Evolutionary conservation across 2,329 filamentous ascomycete species (phyloP).

Genomic region (Lachnellula hyalina): DNA sequence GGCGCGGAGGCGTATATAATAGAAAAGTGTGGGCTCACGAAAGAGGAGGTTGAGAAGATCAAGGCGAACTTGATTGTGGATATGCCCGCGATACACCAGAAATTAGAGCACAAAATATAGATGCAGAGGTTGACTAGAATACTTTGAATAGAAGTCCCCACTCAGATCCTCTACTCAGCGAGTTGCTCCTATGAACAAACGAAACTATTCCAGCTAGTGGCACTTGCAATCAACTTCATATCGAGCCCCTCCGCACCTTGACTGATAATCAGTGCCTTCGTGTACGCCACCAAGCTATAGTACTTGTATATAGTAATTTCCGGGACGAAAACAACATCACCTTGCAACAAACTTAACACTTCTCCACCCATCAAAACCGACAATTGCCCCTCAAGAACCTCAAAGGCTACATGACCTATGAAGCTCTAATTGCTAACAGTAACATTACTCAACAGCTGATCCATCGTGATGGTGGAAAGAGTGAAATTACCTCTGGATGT

Average conservation of each 20-base stretch:
- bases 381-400: slow-evolving; percentile 36
- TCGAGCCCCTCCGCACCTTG: slow-evolving; percentile 15
- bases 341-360: slow-evolving; percentile 27
- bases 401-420: slow-evolving; percentile 33
- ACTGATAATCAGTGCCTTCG: slow-evolving; percentile 17
- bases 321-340: slow-evolving; percentile 38
- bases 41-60: slow-evolving; percentile 49
- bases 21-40: slow-evolving; percentile 51
- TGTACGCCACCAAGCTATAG: slow-evolving; percentile 27
- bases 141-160: not conserved
- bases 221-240: slow-evolving; percentile 13
- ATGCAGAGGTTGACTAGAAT: slow-evolving; percentile 1
- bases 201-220: slow-evolving; percentile 13
- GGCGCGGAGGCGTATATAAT: slow-evolving; percentile 59
- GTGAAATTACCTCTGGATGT: slow-evolving; percentile 40
- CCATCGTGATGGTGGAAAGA: slow-evolving; percentile 39
- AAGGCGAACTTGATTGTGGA: slow-evolving; percentile 42
- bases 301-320: slow-evolving; percentile 31
- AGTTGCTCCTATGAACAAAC: slow-evolving; percentile 8
- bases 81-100: slow-evolving; percentile 15
- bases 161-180: not conserved
- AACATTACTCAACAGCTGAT: slow-evolving; percentile 11
- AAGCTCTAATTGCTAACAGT: slow-evolving; percentile 25
- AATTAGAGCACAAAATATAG: slow-evolving; percentile 6
- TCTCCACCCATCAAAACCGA: slow-evolving; percentile 32